Percentiles rank a stretch among this genome's conserved stretches.
Conservation (phyloP, 78 protist species). For the Dictyostelium firmibasis region DNA sequence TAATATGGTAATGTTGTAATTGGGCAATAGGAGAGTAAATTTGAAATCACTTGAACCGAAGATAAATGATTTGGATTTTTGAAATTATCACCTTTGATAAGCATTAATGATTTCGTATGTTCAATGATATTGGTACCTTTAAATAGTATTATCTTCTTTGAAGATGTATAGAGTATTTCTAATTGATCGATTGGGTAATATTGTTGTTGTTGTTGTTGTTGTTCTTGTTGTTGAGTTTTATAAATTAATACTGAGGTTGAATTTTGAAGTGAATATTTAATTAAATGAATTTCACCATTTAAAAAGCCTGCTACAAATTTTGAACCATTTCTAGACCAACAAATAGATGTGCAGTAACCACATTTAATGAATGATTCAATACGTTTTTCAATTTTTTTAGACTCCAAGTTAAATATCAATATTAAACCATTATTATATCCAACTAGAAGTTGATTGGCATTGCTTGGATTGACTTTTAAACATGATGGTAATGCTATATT, state of each 20-base stretch:
- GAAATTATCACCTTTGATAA: conserved; percentile 52
- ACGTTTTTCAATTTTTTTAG: background rate
- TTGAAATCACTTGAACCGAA: background rate
- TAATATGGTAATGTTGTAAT: conserved; percentile 14
- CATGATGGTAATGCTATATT: conserved; percentile 28
- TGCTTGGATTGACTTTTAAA: conserved; percentile 18
- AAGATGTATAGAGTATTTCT: conserved; percentile 13
- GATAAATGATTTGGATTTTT: conserved; percentile 1
- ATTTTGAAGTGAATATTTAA: conserved; percentile 5
- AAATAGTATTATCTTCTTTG: conserved; percentile 31
- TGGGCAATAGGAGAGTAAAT: background rate
- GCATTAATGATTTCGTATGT: background rate
- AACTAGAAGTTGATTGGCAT: conserved; percentile 27
- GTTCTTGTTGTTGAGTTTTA: background rate
- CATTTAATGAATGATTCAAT: background rate
- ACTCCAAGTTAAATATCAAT: conserved; percentile 17
- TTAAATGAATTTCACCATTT: conserved; percentile 20
- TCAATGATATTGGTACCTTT: background rate
- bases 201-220: background rate
- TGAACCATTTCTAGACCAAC: conserved; percentile 52
- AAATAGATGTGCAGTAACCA: conserved; percentile 4
- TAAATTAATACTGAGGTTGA: background rate
- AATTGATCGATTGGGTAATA: conserved; percentile 30
- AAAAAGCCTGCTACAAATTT: conserved; percentile 44
- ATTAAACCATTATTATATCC: conserved; percentile 46